These are phyloP conservation scores for Kazachstania viticola DNA, from an alignment of 805 yeast genomes.

Conservation along the genomic window DNA sequence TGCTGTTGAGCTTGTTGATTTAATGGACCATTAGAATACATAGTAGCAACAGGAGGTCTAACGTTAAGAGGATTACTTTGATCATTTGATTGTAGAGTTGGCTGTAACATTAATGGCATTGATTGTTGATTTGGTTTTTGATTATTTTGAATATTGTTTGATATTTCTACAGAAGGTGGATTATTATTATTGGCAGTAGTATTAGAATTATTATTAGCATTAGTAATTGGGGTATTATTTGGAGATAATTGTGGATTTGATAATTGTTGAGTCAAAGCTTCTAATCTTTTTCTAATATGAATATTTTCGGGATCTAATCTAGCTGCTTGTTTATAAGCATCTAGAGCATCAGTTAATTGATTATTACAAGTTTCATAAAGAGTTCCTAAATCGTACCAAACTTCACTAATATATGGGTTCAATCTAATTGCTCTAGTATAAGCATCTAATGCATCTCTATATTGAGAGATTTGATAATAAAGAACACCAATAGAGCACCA, in stretches of 20 bases:
- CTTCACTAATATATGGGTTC: slow-evolving; percentile 93
- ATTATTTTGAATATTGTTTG: slow-evolving; percentile 3
- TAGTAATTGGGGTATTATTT: slow-evolving; percentile 4
- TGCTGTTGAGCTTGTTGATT: slow-evolving; percentile 8
- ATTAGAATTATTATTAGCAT: slow-evolving; percentile 5
- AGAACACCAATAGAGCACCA: slow-evolving; percentile 96
- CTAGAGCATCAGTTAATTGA: slow-evolving; percentile 88
- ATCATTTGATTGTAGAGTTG: slow-evolving; percentile 23
- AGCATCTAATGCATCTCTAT: slow-evolving; percentile 93
- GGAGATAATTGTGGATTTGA: slow-evolving; percentile 23
- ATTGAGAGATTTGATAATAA: slow-evolving; percentile 92
- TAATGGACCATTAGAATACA: slow-evolving; percentile 10
- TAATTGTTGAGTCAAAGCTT: slow-evolving; percentile 54
- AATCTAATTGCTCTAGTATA: slow-evolving; percentile 92
- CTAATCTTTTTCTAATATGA: slow-evolving; percentile 86
- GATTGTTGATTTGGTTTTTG: slow-evolving; percentile 1
- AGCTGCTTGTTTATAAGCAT: slow-evolving; percentile 94
- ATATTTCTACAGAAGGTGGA: no score
- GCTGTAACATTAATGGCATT: slow-evolving; percentile 23
- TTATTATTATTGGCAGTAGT: slow-evolving; percentile 1
- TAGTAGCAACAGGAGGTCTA: slow-evolving; percentile 13
- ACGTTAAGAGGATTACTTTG: slow-evolving; percentile 22
- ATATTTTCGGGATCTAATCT: slow-evolving; percentile 89
- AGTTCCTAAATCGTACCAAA: slow-evolving; percentile 97
- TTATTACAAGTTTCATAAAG: slow-evolving; percentile 94